phyloP scores from a whole-genome alignment of 1,139 yeast species.

The Lodderomyces theae region DNA sequence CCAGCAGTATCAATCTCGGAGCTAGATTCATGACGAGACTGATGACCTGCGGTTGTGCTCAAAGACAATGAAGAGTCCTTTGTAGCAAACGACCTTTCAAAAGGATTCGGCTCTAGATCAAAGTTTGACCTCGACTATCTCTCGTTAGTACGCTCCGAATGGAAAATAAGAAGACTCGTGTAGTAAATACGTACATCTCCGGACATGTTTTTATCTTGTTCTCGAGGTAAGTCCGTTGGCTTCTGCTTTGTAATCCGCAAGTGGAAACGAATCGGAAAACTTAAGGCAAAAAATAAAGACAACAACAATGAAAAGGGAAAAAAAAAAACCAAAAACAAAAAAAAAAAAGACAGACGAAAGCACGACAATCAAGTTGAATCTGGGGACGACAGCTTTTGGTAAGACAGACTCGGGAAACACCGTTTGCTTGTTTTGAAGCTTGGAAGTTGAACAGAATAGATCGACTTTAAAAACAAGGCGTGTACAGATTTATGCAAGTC shows the following conservation, averaged over 20 bases:
- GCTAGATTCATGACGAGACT: constrained; percentile 4
- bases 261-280: neutral
- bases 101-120: constrained; percentile 91
- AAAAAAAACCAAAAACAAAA: neutral
- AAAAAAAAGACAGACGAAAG: neutral
- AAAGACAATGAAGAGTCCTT: constrained; percentile 29
- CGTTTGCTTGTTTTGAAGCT: no score
- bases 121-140: constrained; percentile 47
- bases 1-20: constrained; percentile 7
- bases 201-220: no score
- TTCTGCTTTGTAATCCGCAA: constrained; percentile 4
- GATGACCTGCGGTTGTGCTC: constrained; percentile 5
- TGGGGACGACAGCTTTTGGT: no score
- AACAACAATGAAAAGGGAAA: no score
- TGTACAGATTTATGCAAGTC: neutral
- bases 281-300: no score
- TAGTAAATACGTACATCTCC: constrained; percentile 13
- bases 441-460: no score
- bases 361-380: no score
- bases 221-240: neutral
- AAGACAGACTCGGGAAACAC: no score
- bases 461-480: neutral
- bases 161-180: no score
- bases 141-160: no score
- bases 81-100: constrained; percentile 86